Base-by-base conservation (phyloP, 768 basidiomycete species). In the Russula emetica region DNA sequence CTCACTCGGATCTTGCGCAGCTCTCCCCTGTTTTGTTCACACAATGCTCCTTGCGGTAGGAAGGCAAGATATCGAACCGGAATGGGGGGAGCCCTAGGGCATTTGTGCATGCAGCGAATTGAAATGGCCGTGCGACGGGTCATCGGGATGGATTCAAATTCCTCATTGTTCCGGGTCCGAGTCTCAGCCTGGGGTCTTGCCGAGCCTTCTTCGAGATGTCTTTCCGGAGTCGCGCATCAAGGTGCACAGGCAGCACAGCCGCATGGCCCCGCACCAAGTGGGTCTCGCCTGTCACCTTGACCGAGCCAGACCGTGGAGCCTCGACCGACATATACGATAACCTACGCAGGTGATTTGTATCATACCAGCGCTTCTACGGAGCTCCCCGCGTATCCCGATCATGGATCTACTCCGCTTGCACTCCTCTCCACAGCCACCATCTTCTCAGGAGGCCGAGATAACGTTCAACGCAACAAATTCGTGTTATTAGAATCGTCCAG, bases 401-500 rank as follows among this genome's bases (percentile, higher is more conserved):
- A 51, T 28, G 8, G 26, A 51, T 60, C 58, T 49, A n/a, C n/a
- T n/a, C n/a, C n/a, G 24, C 47, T 16, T 5, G 5, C 4, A 16
- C 6, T 24, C 44, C 7, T 20, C 44, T 6, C 47, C 24, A 24
- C 13, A 26, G 47, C 47, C 47, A 49, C 24, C 36, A 26, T 49
- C 62, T 24, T 52, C 14, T 40, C 11, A 40, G 5, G 38, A 64
- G 34, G 53, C 18, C 47, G 34, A 55, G n/a, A 11, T 42, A 30
- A 53, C 47, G 34, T 55, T 63, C 13, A 30, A 20, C 52, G n/a
- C 22, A 47, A 54, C 52, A 55, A 65, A 50, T 47, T 52, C 54
- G 34, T 67, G 66, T 34, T 56, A 67, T 66, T 66, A 60, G 42
- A 67, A 55, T 59, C 34, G 42, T 40, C 52, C 47, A 30, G 49